A percentile compares a stretch with the other conserved stretches of the same genome.
These are phyloP conservation scores for Alternaria sp. DNA, from an alignment of 2,329 filamentous ascomycete species.

Conservation along the genomic window DNA sequence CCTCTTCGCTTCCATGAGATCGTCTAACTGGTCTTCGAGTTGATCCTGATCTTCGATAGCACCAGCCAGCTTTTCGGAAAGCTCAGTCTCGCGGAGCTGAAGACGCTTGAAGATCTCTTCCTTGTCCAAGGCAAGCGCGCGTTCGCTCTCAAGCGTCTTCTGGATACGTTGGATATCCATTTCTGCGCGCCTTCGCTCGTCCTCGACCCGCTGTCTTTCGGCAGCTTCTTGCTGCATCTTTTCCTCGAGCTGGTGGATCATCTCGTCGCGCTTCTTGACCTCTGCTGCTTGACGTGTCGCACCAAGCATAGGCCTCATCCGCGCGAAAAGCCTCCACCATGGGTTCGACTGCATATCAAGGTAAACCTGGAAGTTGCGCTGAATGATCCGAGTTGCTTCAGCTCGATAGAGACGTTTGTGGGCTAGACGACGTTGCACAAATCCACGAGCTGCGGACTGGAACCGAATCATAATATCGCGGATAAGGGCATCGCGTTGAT, in stretches of 20 bases:
- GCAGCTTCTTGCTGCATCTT: slow-evolving; percentile 80
- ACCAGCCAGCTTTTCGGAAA: slow-evolving; percentile 90
- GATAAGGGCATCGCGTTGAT: slow-evolving; percentile 90
- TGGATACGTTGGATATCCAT: slow-evolving; percentile 88
- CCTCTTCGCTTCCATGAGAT: slow-evolving; percentile 86
- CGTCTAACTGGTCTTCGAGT: slow-evolving; percentile 91
- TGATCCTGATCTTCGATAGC: slow-evolving; percentile 94
- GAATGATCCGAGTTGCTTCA: slow-evolving; percentile 93
- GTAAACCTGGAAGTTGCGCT: slow-evolving; percentile 92
- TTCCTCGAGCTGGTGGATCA: slow-evolving; percentile 84
- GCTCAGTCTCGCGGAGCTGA: slow-evolving; percentile 86
- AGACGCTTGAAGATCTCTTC: slow-evolving; percentile 99
- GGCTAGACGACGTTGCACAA: slow-evolving; percentile 83
- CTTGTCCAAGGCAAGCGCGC: slow-evolving; percentile 94
- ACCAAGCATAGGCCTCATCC: slow-evolving; percentile 94
- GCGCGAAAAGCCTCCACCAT: slow-evolving; percentile 95
- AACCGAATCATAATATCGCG: slow-evolving; percentile 93
- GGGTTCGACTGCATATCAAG: slow-evolving; percentile 88
- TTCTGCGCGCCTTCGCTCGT: slow-evolving; percentile 87
- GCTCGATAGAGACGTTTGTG: slow-evolving; percentile 94
- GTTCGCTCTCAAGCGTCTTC: slow-evolving; percentile 92
- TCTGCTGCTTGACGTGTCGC: slow-evolving; percentile 90
- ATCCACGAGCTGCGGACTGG: slow-evolving; percentile 90
- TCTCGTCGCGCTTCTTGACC: slow-evolving; percentile 92
- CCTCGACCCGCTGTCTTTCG: slow-evolving; percentile 81